These are phyloP conservation scores for Boletellus sp. DNA, from an alignment of 768 basidiomycete genomes.

Conservation along the genomic window DNA sequence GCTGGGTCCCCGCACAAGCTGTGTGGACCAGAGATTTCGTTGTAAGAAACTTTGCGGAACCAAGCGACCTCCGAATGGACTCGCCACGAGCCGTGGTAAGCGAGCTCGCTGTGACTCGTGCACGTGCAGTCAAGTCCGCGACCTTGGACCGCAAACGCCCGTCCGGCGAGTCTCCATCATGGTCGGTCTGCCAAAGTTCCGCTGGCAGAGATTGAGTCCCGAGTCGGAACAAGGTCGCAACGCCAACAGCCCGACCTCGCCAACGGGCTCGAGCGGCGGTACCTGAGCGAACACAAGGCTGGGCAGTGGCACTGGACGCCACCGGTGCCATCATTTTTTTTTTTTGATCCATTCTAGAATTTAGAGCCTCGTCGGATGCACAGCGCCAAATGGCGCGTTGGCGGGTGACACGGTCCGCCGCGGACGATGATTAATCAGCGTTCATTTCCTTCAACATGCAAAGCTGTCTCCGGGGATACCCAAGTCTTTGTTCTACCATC, in stretches of 20 bases:
- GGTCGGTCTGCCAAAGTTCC: too few species aligned
- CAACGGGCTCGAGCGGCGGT: slow-evolving; percentile 16
- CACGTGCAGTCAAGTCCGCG: neutral
- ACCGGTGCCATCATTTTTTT: slow-evolving; percentile 26
- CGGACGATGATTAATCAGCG: neutral
- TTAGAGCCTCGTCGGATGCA: neutral
- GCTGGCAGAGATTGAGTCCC: neutral
- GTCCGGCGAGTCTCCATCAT: too few species aligned
- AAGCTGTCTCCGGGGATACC: neutral
- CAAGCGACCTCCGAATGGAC: neutral
- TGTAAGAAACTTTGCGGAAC: neutral
- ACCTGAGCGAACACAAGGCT: slow-evolving; percentile 16
- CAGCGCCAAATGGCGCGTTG: neutral
- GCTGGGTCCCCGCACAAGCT: slow-evolving; percentile 20
- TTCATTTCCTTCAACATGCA: neutral
- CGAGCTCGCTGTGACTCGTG: neutral
- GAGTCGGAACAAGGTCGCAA: slow-evolving; percentile 26
- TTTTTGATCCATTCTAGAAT: slow-evolving; percentile 11
- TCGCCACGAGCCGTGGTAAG: neutral
- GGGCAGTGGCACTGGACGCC: slow-evolving; percentile 16
- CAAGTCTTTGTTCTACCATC: slow-evolving; percentile 16
- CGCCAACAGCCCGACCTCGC: slow-evolving; percentile 21
- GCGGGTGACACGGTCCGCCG: neutral
- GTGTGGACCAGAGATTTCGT: slow-evolving; percentile 11
- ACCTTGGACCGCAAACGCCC: neutral